These are phyloP conservation scores for Aspergillus tamarii DNA, from an alignment of 2,329 filamentous ascomycete genomes.

Conservation along the genomic window DNA sequence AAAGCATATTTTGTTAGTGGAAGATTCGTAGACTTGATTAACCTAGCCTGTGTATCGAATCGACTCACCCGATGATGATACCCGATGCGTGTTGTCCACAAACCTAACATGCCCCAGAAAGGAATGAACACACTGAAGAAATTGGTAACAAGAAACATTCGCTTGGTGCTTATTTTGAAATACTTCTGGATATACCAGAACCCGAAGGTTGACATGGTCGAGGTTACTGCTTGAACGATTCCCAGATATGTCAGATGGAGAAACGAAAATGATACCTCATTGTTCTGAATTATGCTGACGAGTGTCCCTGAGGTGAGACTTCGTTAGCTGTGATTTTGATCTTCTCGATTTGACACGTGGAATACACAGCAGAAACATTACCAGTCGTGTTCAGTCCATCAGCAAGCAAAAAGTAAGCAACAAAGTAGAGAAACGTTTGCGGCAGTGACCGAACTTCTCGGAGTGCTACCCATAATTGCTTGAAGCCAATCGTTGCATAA, in stretches of 20 bases:
- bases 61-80: constrained; percentile 41
- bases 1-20: not conserved
- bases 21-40: not conserved
- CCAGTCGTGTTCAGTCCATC: constrained; percentile 48
- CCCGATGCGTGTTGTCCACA: constrained; percentile 44
- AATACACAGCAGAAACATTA: constrained; percentile 10
- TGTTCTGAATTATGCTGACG: constrained; percentile 46
- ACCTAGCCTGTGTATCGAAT: not conserved
- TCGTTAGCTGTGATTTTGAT: not conserved
- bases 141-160: constrained; percentile 48
- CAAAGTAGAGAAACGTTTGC: constrained; percentile 46
- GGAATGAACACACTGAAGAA: constrained; percentile 47
- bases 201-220: constrained; percentile 44
- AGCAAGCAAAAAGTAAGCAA: constrained; percentile 48
- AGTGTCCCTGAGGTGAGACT: constrained; percentile 31
- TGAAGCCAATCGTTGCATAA: constrained; percentile 46
- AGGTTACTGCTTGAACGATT: constrained; percentile 43
- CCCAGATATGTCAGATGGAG: constrained; percentile 47
- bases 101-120: constrained; percentile 47
- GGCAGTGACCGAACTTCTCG: constrained; percentile 43
- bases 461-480: constrained; percentile 45
- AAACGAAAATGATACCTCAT: constrained; percentile 46
- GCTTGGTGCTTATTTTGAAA: constrained; percentile 45
- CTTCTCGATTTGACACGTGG: not conserved
- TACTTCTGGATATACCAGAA: constrained; percentile 49